These are phyloP conservation scores for Trametopsis cervina DNA, from an alignment of 768 basidiomycete species.

Conservation along the genomic window DNA sequence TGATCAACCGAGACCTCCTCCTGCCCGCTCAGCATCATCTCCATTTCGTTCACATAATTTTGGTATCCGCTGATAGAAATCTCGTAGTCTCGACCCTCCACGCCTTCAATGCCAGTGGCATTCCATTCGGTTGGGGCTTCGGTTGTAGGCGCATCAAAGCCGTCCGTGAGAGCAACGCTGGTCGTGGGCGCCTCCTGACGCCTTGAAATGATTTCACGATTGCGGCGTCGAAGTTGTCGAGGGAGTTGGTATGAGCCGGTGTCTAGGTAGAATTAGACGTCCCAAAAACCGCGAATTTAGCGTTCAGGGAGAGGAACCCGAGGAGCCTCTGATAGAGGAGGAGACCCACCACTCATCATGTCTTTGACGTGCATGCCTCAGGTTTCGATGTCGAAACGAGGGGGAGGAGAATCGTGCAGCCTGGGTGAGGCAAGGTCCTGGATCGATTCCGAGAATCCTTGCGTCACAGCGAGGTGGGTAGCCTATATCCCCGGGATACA, in stretches of 20 bases:
- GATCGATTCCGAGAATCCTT: not conserved
- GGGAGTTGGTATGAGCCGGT: slow-evolving; percentile 5
- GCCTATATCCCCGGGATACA: not conserved
- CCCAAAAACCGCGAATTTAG: not conserved
- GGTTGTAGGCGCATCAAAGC: slow-evolving; percentile 23
- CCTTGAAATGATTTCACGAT: slow-evolving; percentile 8
- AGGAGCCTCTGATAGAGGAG: slow-evolving; percentile 2
- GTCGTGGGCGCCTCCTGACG: slow-evolving; percentile 11
- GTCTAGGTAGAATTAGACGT: slow-evolving; percentile 1
- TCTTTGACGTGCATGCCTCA: slow-evolving; percentile 16
- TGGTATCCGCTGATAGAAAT: slow-evolving; percentile 23
- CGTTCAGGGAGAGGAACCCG: not conserved
- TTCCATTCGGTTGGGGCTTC: slow-evolving; percentile 23
- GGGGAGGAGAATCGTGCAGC: not conserved
- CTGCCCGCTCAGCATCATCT: slow-evolving; percentile 21
- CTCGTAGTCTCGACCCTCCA: slow-evolving; percentile 19
- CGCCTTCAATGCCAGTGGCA: slow-evolving; percentile 11
- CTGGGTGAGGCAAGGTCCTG: not conserved
- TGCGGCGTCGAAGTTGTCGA: not conserved
- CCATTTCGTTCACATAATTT: slow-evolving; percentile 25
- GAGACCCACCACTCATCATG: slow-evolving; percentile 14
- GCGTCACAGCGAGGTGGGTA: not conserved
- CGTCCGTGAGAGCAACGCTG: slow-evolving; percentile 22
- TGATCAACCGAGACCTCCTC: slow-evolving; percentile 8
- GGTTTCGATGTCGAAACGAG: not conserved